phyloP scores from a whole-genome alignment of 768 basidiomycete species.

The Saitozyma sp. region DNA sequence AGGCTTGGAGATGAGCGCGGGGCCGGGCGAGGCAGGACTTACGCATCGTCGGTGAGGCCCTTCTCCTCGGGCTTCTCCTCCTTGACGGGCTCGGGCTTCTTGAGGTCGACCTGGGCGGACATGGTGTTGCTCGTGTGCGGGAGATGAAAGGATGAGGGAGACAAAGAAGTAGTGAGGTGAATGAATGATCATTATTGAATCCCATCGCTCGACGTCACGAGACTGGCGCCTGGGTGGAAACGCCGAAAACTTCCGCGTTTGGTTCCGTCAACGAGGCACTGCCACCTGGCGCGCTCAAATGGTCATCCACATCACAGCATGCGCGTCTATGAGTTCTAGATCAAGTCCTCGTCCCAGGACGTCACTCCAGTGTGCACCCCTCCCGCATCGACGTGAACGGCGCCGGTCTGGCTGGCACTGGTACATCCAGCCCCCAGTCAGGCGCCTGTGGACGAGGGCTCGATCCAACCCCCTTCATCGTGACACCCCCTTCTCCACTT shows the following conservation, averaged over 20 bases:
- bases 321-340: too few species aligned
- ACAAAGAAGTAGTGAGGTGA: not conserved
- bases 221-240: not conserved
- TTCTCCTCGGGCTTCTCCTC: constrained; percentile 46
- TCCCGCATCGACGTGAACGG: not conserved
- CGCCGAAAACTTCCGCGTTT: not conserved
- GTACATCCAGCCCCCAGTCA: too few species aligned
- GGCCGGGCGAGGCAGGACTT: constrained; percentile 14
- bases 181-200: not conserved
- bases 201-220: not conserved
- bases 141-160: constrained; percentile 5
- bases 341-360: too few species aligned
- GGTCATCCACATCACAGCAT: not conserved
- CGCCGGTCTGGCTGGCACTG: not conserved
- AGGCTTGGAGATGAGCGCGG: constrained; percentile 30
- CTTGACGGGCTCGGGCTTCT: constrained; percentile 40
- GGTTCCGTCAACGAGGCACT: not conserved
- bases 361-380: not conserved
- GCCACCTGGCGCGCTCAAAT: too few species aligned
- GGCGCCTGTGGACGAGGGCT: not conserved
- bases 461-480: constrained; percentile 14
- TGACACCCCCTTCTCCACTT: constrained; percentile 36
- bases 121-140: constrained; percentile 13
- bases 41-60: constrained; percentile 52
- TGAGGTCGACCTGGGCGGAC: constrained; percentile 41